These are phyloP conservation scores for Truncatella angustata DNA, from an alignment of 2,329 filamentous ascomycete genomes.

Conservation along the genomic window DNA sequence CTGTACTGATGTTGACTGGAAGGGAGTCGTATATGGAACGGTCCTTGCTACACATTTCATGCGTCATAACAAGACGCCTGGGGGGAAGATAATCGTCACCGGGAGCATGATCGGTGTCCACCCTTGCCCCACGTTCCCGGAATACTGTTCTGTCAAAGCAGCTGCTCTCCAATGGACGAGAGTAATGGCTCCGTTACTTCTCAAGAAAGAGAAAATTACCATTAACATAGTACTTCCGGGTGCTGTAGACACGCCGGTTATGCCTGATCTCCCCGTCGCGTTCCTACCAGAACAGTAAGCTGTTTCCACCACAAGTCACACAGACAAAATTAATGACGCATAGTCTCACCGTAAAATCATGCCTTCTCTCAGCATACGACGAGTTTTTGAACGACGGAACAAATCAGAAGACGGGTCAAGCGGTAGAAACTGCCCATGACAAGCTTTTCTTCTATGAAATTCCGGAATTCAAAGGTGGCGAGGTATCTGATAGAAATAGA, in stretches of 20 bases:
- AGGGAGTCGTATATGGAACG: background rate
- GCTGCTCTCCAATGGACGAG: background rate
- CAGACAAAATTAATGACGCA: background rate
- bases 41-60: constrained; percentile 1
- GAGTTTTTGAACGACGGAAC: background rate
- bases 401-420: constrained; percentile 1
- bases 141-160: constrained; percentile 3
- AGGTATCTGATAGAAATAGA: background rate
- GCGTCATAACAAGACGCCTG: background rate
- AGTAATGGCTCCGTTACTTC: background rate
- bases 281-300: constrained; percentile 5
- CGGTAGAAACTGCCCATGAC: constrained; percentile 3
- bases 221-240: constrained; percentile 3
- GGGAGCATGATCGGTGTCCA: constrained; percentile 3
- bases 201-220: background rate
- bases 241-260: background rate
- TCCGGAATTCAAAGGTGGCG: constrained; percentile 2
- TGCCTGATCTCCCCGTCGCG: background rate
- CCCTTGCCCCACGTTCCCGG: constrained; percentile 7
- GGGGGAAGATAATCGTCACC: constrained; percentile 8
- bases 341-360: background rate
- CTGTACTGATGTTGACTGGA: constrained; percentile 1
- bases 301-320: background rate
- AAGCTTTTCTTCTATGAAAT: constrained; percentile 3
- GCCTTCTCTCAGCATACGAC: background rate